Evolutionary conservation across 805 yeast species (phyloP), one percentile per base, ranked within the genome.

Genomic region (Maudiozyma saulgeensis): DNA sequence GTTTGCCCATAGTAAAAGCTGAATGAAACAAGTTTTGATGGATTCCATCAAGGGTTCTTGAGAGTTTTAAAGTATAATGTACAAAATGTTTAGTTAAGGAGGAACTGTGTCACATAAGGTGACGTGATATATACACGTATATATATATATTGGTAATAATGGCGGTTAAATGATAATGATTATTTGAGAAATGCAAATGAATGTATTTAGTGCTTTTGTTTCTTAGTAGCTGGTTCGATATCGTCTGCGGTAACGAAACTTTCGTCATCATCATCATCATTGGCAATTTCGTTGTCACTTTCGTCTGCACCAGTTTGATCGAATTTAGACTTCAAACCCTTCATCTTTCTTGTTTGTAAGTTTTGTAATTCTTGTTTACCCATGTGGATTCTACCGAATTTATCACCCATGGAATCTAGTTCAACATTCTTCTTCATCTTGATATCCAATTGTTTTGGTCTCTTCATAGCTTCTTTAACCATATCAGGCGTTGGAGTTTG

Each of bases 271-370:
- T 65, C 69, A 40, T 64, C 67, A 43, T 59, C 60, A 26, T 71
- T 78, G 2, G 72, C 79, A 18, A 53, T 83, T 41, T 78, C 80
- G 35, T 31, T 34, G 28, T 40, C 42, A 25, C 26, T 21, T 19
- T 39, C 42, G 7, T 18, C 42, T 23, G 19, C 42, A 18, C 25
- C 42, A 28, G 69, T 71, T 69, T 87, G 96, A 66, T 90, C 96
- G 60, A 77, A 90, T 66, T 78, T 80, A 49, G 86, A 76, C 73
- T 93, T 93, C 64, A 93, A 76, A 67, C 99, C 99, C 77, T 93
- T 93, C 96, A 93, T 88, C 81, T 93, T 93, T 72, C 99, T 81
- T 6, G 99, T 91, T 72, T 93, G 99, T 66, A 93, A 69, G 68
- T 83, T 83, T 64, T 79, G 76, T 67, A 93, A 75, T 67, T 93